phyloP scores from a whole-genome alignment of 768 basidiomycete species.

The Ramaria rubella region DNA sequence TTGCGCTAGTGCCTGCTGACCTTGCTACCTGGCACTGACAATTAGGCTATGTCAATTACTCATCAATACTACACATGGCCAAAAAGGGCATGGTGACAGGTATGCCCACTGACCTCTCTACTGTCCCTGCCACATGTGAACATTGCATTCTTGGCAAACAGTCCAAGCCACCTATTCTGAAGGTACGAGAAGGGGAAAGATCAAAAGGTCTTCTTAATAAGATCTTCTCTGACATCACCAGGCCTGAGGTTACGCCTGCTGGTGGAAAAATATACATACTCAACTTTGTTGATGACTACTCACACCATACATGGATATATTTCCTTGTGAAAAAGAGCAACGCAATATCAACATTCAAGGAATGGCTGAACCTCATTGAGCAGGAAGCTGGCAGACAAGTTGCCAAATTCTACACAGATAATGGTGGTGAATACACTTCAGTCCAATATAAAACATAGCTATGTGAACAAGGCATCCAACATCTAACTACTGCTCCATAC shows the following conservation, averaged over 20 bases:
- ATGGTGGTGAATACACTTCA: background rate
- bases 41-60: slow-evolving; percentile 21
- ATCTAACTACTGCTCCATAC: slow-evolving; percentile 19
- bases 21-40: slow-evolving; percentile 21
- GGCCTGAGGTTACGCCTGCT: slow-evolving; percentile 13
- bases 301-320: slow-evolving; percentile 6
- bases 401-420: background rate
- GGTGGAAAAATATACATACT: slow-evolving; percentile 10
- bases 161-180: slow-evolving; percentile 26
- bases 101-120: slow-evolving; percentile 20
- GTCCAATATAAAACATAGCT: background rate
- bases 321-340: background rate
- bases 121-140: slow-evolving; percentile 24
- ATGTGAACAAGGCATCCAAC: background rate
- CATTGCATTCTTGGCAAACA: slow-evolving; percentile 36
- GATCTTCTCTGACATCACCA: slow-evolving; percentile 21
- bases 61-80: slow-evolving; percentile 15
- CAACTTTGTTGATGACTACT: slow-evolving; percentile 14
- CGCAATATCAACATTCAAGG: background rate
- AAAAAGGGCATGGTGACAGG: slow-evolving; percentile 12
- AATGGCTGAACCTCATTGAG: background rate
- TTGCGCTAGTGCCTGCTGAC: background rate
- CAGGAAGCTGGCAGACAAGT: background rate
- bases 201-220: slow-evolving; percentile 23
- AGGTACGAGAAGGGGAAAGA: slow-evolving; percentile 20